These are phyloP conservation scores for Leccinum ochraceum DNA, from an alignment of 768 basidiomycete genomes.

Conservation along the genomic window DNA sequence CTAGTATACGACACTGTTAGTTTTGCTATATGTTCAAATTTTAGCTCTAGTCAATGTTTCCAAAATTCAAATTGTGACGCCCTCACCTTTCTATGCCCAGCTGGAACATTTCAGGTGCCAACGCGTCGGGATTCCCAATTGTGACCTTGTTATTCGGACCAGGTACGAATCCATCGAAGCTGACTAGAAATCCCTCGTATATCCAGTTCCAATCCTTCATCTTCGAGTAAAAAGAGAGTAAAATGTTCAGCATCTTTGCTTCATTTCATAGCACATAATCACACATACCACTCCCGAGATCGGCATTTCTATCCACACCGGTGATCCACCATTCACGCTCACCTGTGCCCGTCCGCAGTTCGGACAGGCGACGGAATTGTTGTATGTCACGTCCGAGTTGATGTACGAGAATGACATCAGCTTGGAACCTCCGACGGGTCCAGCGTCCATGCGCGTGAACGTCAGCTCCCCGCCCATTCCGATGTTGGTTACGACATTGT, in stretches of 20 bases:
- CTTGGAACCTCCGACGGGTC: conserved; percentile 1
- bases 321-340: conserved; percentile 5
- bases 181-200: conserved; percentile 4
- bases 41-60: no score
- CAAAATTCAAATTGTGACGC: neutral
- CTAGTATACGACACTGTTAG: no score
- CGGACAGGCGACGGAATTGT: conserved; percentile 3
- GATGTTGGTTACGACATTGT: neutral
- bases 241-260: neutral
- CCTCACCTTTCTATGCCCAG: neutral
- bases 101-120: conserved; percentile 11
- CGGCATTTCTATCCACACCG: conserved; percentile 10
- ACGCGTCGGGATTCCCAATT: conserved; percentile 6
- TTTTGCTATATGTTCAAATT: no score
- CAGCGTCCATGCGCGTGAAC: conserved; percentile 9
- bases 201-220: conserved; percentile 9
- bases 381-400: conserved; percentile 11
- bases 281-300: conserved; percentile 3
- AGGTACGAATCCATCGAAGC: conserved; percentile 12
- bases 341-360: conserved; percentile 12
- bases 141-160: conserved; percentile 4
- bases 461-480: conserved; percentile 9
- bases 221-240: neutral
- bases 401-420: conserved; percentile 4
- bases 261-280: no score